Conservation (phyloP, 352 stramenopile genomes). For the Phytophthora multivora region DNA sequence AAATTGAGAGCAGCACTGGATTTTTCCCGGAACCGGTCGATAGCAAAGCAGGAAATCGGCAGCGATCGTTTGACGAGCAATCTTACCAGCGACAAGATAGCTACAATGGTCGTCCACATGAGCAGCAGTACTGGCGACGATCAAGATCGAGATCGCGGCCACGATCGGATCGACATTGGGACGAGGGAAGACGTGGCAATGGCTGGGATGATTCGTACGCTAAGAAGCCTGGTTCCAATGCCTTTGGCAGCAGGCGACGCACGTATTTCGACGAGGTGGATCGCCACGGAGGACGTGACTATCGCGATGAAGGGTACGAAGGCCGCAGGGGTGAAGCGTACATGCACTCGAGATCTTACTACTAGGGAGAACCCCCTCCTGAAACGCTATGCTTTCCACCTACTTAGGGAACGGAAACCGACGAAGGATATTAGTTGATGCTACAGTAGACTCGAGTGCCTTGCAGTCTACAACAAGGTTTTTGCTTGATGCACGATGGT, state of each 20-base stretch:
- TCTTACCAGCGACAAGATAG: slow-evolving; percentile 4
- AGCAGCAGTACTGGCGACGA: slow-evolving; percentile 9
- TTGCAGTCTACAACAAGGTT: neutral
- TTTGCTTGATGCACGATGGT: too few species aligned
- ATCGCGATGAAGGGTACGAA: slow-evolving; percentile 8
- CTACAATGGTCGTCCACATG: slow-evolving; percentile 3
- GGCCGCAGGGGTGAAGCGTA: neutral
- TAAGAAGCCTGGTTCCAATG: neutral
- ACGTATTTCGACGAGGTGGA: slow-evolving; percentile 9
- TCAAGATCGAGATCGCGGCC: slow-evolving; percentile 23
- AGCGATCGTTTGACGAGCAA: slow-evolving; percentile 3
- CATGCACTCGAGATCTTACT: slow-evolving; percentile 13
- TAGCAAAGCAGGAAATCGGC: slow-evolving; percentile 1
- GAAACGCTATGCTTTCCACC: too few species aligned
- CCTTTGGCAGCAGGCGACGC: slow-evolving; percentile 7
- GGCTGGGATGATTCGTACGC: slow-evolving; percentile 5
- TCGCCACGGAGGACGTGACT: slow-evolving; percentile 11
- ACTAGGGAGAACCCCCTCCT: neutral
- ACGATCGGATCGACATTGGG: slow-evolving; percentile 4
- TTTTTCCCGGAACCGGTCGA: neutral
- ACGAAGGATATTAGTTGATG: too few species aligned
- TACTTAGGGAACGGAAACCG: too few species aligned
- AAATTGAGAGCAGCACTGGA: slow-evolving; percentile 15
- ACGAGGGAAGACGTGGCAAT: neutral
- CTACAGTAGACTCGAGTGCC: too few species aligned